Base-by-base conservation (phyloP, 2,329 filamentous ascomycete genomes). In the Ophiostoma montium region DNA sequence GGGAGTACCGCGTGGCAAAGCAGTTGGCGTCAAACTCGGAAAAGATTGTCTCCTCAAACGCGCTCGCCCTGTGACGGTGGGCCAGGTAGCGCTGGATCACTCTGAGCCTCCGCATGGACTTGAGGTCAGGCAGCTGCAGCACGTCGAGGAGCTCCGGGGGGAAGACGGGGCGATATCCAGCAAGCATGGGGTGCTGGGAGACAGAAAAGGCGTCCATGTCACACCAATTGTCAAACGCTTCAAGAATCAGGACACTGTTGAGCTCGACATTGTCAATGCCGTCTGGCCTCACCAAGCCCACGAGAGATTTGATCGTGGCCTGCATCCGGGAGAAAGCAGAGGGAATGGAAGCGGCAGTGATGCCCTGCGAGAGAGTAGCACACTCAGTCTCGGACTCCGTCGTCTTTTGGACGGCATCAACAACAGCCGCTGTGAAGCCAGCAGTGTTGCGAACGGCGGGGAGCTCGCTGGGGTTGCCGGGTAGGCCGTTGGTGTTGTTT, bases 141-240 rank as follows among this genome's bases (percentile, higher is more conserved):
- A 70, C 63, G 55, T 83, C 69, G 1, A 85, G 61, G 0, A 73
- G 57, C 3, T 70, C 63, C 0, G 71, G 61, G 0, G 60, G 53
- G 43, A 85, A 73, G 0, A 65, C 62, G 0, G 78, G 74, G 12
- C 72, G 64, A 47, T 72, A 80, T 0, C 74, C 61, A 0, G 45
- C 30, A 0, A 85, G 60, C 0, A 82, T 58, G 0, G 71, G 70
- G 43, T 66, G 75, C 0, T 53, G 52, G 0, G 41, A 11, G 0
- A 66, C 60, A 0, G 72, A 70, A n/a, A 57, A 60, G 11, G 62
- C 56, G 53, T 85, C 81, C 58, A 82, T 68, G 1, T 59, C 56
- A 3, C 72, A 58, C 80, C 79, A 85, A 0, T 80, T 54, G 46
- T 76, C 71, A 57, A 83, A 69, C 0, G 77, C 39, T 8, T 63